Evolutionary conservation across 2,329 filamentous ascomycete species (phyloP), one percentile per base, ranked within the genome.

Genomic region (Fusarium veterinarium): DNA sequence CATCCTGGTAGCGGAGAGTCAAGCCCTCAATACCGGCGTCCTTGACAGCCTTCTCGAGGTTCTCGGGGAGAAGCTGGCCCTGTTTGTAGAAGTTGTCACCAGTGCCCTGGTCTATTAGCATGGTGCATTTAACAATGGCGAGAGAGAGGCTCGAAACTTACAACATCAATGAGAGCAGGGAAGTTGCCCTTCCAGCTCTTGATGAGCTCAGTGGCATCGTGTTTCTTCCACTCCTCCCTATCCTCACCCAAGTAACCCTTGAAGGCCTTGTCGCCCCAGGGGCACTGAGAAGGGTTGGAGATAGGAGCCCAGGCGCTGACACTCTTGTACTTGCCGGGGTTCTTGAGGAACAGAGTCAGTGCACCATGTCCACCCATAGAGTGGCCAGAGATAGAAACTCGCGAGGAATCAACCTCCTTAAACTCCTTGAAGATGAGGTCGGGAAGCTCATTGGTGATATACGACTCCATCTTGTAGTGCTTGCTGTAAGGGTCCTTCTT

Each of bases 291-390:
- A 2, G 95, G 96, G 85, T 98, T 98, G 56, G 91, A 83, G 78
- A 98, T 97, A 25, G 95, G 95, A 53, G 96, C 93, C 80, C 97
- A 97, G 3, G 95, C 95, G 70, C 92, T 95, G 64, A 96, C 94
- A 73, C 91, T 94, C 85, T 92, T 93, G 87, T 97, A 99, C 85
- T 89, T 91, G 72, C 93, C 94, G 0, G 96, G 95, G 84, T 98
- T 92, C 86, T 94, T 95, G 58, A 99, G 88, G 86, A 93, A 98
- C 76, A 98, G 84, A 49, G 95, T 97, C 76, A 99, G 86, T 48
- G 96, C 96, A 71, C 96, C 96, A 83, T 99, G 96, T 0, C 96
- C 96, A 75, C 96, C 96, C 96, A 99, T 99, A 77, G 92, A 95
- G 85, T 99, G 96, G 10, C 96, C 96, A 44, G 93, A 94, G 78